A percentile compares a stretch with the other conserved stretches of the same genome.
Conservation (phyloP, 345 rosid genomes). For the Corchorus olitorius region DNA sequence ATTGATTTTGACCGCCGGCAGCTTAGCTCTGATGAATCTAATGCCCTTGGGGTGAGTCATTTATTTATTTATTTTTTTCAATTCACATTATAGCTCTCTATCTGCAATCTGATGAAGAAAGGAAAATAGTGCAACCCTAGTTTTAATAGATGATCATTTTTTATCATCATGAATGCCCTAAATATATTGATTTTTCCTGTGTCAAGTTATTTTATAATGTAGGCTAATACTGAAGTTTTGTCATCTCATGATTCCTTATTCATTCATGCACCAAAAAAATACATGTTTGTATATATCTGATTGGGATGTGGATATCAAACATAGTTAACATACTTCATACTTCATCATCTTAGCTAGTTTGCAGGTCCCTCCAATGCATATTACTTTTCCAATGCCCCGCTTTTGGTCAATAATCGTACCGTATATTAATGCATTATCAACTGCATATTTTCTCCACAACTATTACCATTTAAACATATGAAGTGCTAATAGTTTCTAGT, state of each 20-base stretch:
- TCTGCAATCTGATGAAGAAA: not conserved
- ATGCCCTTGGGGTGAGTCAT: constrained; percentile 49
- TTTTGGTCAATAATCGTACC: not conserved
- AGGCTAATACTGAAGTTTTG: not conserved
- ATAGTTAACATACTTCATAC: not conserved
- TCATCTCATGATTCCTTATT: not conserved
- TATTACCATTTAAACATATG: not conserved
- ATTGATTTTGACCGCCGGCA: constrained; percentile 94
- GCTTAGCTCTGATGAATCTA: constrained; percentile 81
- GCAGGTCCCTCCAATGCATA: not conserved
- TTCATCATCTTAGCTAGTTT: not conserved
- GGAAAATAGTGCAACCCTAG: not conserved
- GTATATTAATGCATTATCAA: not conserved
- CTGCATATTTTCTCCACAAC: constrained; percentile 14
- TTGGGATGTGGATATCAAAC: not conserved
- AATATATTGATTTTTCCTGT: too few relatives aligned
- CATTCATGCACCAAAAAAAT: not conserved
- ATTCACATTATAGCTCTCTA: not conserved
- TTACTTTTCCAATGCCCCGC: not conserved
- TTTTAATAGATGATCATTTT: not conserved
- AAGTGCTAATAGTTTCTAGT: not conserved
- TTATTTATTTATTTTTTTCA: not conserved
- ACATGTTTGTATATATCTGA: not conserved
- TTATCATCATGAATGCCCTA: not conserved
- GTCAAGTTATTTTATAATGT: too few relatives aligned